phyloP scores from a whole-genome alignment of 2,329 filamentous ascomycete genomes.

The Hymenoscyphus scutula region DNA sequence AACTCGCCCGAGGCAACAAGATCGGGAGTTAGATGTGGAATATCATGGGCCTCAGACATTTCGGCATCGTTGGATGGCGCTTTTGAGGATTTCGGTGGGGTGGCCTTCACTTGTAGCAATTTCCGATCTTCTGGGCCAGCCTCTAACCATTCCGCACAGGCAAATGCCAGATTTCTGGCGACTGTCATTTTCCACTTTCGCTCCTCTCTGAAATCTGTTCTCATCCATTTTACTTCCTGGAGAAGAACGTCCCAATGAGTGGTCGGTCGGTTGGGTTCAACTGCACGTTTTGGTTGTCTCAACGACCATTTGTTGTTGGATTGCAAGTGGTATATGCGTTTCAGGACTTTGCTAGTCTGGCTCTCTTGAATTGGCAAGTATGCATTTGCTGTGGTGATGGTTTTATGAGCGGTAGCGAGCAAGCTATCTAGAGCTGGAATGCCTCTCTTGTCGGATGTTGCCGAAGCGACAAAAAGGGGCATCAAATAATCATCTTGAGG shows the following conservation, averaged over 20 bases:
- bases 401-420: constrained; percentile 82
- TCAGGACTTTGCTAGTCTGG: constrained; percentile 82
- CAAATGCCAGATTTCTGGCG: constrained; percentile 75
- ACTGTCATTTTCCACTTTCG: constrained; percentile 87
- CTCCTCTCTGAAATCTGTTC: constrained; percentile 92
- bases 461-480: constrained; percentile 56
- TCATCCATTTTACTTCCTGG: constrained; percentile 96
- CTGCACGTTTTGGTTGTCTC: constrained; percentile 79
- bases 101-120: constrained; percentile 64
- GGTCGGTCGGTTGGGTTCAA: constrained; percentile 73
- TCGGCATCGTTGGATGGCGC: constrained; percentile 35
- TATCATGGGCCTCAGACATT: constrained; percentile 31
- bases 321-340: constrained; percentile 86
- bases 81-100: constrained; percentile 28
- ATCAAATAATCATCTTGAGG: constrained; percentile 60
- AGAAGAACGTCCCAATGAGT: constrained; percentile 85
- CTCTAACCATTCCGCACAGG: constrained; percentile 79
- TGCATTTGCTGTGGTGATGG: constrained; percentile 80
- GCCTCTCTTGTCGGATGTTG: constrained; percentile 57
- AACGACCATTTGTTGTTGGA: constrained; percentile 91
- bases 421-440: constrained; percentile 68
- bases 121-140: constrained; percentile 61
- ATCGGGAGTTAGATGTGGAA: constrained; percentile 60
- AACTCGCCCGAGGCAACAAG: constrained; percentile 62
- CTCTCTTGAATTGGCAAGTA: constrained; percentile 80